These are phyloP conservation scores for Epichloe amarillans DNA, from an alignment of 2,329 filamentous ascomycete genomes.

Conservation along the genomic window DNA sequence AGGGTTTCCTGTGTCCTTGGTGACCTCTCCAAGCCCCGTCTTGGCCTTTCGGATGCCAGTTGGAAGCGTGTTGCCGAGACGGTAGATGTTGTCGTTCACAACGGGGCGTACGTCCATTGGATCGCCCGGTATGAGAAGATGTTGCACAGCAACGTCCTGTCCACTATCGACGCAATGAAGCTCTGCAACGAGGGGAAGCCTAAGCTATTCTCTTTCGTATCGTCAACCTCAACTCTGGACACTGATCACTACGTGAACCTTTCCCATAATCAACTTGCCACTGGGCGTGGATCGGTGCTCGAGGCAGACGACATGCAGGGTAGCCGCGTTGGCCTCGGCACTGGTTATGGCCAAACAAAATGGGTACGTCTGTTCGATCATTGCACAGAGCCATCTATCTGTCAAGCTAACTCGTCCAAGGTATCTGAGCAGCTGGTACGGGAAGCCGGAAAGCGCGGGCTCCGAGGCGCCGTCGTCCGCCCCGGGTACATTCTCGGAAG, in stretches of 20 bases:
- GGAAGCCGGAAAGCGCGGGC: constrained; percentile 64
- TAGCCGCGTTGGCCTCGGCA: constrained; percentile 62
- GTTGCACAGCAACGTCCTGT: constrained; percentile 63
- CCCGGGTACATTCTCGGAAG: constrained; percentile 79
- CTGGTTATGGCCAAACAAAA: constrained; percentile 85
- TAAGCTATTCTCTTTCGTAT: constrained; percentile 70
- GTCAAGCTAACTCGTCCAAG: constrained; percentile 16
- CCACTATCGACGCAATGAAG: constrained; percentile 60
- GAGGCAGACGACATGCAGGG: constrained; percentile 71
- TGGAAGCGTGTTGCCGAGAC: constrained; percentile 54
- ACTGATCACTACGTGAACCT: constrained; percentile 67
- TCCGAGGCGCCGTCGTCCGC: constrained; percentile 62
- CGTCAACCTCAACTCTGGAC: constrained; percentile 64
- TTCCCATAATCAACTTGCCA: constrained; percentile 36
- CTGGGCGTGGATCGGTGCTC: constrained; percentile 46
- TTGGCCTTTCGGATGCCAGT: constrained; percentile 53
- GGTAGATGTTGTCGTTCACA: constrained; percentile 67
- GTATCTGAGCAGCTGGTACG: constrained; percentile 50
- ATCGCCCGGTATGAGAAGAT: constrained; percentile 63
- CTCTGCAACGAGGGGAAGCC: constrained; percentile 66
- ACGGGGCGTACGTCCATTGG: constrained; percentile 75
- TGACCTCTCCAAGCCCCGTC: constrained; percentile 56
- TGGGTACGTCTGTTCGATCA: constrained; percentile 38
- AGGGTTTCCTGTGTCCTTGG: constrained; percentile 55
- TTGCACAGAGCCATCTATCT: too few species aligned